Conservation (phyloP, 345 rosid species). For the Noccaea caerulescens region DNA sequence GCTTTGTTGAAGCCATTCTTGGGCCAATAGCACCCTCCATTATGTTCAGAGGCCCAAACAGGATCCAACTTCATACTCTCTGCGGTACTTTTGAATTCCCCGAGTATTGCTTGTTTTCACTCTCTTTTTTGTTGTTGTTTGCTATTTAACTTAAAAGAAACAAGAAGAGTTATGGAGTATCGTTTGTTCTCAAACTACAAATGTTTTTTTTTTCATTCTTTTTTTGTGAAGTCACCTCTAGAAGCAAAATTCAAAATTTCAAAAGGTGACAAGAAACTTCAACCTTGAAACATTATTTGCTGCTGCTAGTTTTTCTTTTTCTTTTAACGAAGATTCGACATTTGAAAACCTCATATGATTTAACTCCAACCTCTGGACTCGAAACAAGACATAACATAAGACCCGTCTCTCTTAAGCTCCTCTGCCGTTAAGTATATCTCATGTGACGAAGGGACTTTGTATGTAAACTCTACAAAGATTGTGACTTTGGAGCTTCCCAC, state of each 20-base stretch:
- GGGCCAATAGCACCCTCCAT: neutral
- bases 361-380: neutral
- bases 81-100: too few relatives aligned
- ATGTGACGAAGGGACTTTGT: conserved; percentile 13
- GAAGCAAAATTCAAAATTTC: neutral
- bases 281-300: neutral
- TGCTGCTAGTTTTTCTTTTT: neutral
- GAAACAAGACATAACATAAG: neutral
- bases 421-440: conserved; percentile 9
- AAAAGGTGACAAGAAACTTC: conserved; percentile 8
- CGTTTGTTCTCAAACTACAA: too few relatives aligned
- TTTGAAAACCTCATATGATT: neutral
- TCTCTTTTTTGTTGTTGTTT: too few relatives aligned
- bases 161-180: too few relatives aligned
- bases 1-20: neutral
- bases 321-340: neutral
- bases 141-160: too few relatives aligned
- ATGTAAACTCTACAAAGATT: conserved; percentile 26
- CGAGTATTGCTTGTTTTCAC: too few relatives aligned
- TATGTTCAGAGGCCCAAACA: neutral
- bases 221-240: neutral
- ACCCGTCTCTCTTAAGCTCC: neutral
- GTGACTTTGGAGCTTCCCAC: conserved; percentile 72
- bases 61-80: neutral
- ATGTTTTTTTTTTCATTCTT: too few relatives aligned